Evolutionary conservation across 306 rosid species (phyloP).

Genomic region (Argentina anserina): DNA sequence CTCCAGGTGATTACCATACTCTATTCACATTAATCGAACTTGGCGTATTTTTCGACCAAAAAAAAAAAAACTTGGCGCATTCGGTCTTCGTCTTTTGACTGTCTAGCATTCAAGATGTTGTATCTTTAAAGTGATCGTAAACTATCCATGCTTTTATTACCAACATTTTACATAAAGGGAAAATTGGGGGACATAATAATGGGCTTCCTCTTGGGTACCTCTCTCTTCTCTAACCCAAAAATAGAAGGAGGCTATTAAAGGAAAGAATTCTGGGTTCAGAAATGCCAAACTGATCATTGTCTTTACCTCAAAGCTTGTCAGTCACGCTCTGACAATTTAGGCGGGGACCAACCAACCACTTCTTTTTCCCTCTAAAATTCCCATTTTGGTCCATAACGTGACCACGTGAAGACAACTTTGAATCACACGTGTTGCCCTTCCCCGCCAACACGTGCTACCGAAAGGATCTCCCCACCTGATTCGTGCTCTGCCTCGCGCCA

Average conservation of each 20-base stretch:
- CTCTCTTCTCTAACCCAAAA: not conserved
- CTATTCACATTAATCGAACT: too few species aligned
- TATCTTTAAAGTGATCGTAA: too few species aligned
- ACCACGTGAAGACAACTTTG: conserved; percentile 17
- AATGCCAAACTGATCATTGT: conserved; percentile 10
- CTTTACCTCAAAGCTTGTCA: not conserved
- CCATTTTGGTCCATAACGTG: conserved; percentile 1
- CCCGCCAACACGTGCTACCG: conserved; percentile 16
- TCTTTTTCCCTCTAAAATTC: not conserved
- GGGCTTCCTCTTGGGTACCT: too few species aligned
- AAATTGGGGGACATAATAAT: too few species aligned
- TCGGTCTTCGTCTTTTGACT: too few species aligned
- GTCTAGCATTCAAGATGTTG: too few species aligned
- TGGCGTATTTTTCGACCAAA: too few species aligned
- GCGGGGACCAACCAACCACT: not conserved
- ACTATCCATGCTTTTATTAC: too few species aligned
- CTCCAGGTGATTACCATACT: not conserved
- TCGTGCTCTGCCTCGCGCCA: not conserved
- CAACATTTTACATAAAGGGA: too few species aligned
- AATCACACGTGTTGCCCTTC: conserved; percentile 12
- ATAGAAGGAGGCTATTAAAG: not conserved
- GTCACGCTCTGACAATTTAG: conserved; percentile 9
- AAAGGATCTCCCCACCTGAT: not conserved
- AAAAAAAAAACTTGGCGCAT: too few species aligned
- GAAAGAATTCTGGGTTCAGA: not conserved